Base-by-base conservation (phyloP, 2,329 filamentous ascomycete species). In the Beauveria asiatica region DNA sequence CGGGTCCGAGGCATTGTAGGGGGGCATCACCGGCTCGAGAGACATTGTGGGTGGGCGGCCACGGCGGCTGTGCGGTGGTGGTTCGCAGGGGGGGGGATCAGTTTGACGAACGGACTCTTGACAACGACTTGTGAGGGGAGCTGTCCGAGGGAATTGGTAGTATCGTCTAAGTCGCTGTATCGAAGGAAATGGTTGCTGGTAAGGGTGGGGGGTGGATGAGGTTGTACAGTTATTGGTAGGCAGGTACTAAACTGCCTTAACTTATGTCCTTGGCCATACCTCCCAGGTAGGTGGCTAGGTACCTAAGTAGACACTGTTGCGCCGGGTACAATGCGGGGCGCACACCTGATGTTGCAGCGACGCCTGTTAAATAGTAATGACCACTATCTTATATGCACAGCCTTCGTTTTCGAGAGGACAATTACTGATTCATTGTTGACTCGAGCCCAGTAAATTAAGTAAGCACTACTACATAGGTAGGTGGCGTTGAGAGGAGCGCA, bases 1-100 rank as follows among this genome's bases (percentile, higher is more conserved):
- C 42, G 90, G 88, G 74, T 96, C 91, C 65, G 82, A 82, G 66
- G 85, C 79, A 73, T 87, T 88, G 78, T 84, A 87, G 16, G 85
- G 84, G 2, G 86, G 86, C 68, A 85, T 78, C 50, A 86, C 81
- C 49, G 84, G 75, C 65, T 92, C 88, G 76, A 90, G 88, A 57
- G 89, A 90, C 88, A 91, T 91, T 60, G 50, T 66, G 5, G 57
- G 51, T 9, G 37, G 6, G 21, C 13, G 51, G 21, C 21, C 37
- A 23, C 21, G 39, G 27, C 27, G 27, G 27, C 27, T 8, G 21
- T 9, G 27, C 5, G 49, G n/a, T 33, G 30, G 27, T 37, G 33
- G 33, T 16, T 16, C 33, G 33, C 33, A 37, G 11, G 33, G 11
- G 33, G 3, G 33, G 33, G 33, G 11, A 37, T 37, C 5, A 13